Conservation (phyloP, 352 stramenopile species). For the Pythium oligandrum region DNA sequence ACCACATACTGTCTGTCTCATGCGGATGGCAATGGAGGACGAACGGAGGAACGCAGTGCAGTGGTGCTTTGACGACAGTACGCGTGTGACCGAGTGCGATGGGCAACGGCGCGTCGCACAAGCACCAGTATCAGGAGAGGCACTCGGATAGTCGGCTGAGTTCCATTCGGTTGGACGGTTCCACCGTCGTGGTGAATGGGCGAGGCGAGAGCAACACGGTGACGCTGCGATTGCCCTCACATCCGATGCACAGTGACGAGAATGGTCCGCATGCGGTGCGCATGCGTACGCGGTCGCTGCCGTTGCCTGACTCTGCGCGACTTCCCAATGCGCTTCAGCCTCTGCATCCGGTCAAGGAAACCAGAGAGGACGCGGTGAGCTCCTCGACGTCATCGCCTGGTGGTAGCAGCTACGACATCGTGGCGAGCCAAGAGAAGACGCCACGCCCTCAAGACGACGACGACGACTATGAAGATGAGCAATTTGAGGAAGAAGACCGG, state of each 20-base stretch:
- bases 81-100: constrained; percentile 1
- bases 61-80: no score
- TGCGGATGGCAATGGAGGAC: not conserved
- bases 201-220: constrained; percentile 10
- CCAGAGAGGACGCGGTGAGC: no score
- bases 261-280: no score
- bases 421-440: no score
- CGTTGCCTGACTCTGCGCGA: no score
- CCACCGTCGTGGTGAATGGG: no score
- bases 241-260: no score
- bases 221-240: constrained; percentile 1
- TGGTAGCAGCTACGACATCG: no score
- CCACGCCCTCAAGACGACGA: not conserved
- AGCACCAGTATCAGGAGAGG: constrained; percentile 3
- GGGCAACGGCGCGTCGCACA: constrained; percentile 20
- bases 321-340: not conserved
- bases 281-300: no score
- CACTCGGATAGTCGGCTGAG: constrained; percentile 18
- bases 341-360: not conserved
- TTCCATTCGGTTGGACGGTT: constrained; percentile 8
- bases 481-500: constrained; percentile 41
- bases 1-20: not conserved
- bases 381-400: no score
- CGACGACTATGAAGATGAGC: constrained; percentile 34
- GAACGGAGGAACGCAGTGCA: no score